Base-by-base conservation (phyloP, 768 basidiomycete genomes). In the Tephrocybe sp. region DNA sequence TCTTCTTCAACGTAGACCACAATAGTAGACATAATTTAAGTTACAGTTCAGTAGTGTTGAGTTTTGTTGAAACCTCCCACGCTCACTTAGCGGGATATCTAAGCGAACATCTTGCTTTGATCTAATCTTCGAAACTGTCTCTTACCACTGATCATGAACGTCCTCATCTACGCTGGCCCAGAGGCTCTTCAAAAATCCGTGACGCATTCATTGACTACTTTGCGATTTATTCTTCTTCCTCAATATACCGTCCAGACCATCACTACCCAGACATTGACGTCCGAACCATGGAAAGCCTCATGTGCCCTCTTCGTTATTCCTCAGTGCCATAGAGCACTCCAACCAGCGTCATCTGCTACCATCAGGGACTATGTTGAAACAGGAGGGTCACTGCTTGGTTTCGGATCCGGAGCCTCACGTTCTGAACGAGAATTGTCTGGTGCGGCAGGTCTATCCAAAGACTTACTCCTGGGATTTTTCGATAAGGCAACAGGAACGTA, bases 261-360 rank as follows among this genome's bases (percentile, higher is more conserved):
- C 45, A 71, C 82, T 0, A 74, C 76, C 10, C 69, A 79, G 35
- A 64, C 78, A 2, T 69, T 98, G 5, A 68, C 74, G 1, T 70
- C 75, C 0, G 85, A 86, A 39, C 93, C 94, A 16, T 98, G 94
- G 95, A 65, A 79, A 33, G 61, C 71, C 5, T 76, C 78, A 9
- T 95, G 92, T 62, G 85, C 86, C 2, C 73, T 96, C 1, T 78
- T 98, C 14, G 86, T 94, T 44, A 70, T 96, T 50, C 83, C 89
- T n/a, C 76, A 83, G 49, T 78, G 78, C 42, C 69, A 77, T 26
- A 72, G 74, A 52, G 77, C 66, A 8, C 63, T 72, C 56, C 60
- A 66, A 45, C 67, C 71, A 19, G 46, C 70, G 9, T 62, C 79
- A 7, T 71, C 70, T 39, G 60, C 67, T 10, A 64, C 75, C 2